A percentile compares a stretch with the other conserved stretches of the same genome.
phyloP scores from a whole-genome alignment of 257 asterid species.

The Solanum arcanum region DNA sequence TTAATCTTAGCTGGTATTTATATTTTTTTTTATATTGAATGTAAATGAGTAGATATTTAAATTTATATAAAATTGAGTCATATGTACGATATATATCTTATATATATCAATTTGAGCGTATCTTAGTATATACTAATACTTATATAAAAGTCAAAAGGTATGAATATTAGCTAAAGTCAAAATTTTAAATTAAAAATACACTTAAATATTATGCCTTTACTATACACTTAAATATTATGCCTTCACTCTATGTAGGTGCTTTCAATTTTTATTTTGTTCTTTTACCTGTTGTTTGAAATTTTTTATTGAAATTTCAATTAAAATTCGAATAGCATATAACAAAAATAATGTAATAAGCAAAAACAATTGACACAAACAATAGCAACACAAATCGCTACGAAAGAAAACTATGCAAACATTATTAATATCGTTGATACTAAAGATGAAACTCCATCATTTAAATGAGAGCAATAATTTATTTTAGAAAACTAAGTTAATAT shows the following conservation, averaged over 20 bases:
- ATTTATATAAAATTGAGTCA: too few species aligned
- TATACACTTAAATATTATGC: neutral
- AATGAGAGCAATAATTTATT: neutral
- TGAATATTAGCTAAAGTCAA: too few species aligned
- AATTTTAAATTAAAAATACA: too few species aligned
- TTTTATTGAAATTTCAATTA: too few species aligned
- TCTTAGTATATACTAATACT: neutral
- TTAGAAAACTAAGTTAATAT: neutral
- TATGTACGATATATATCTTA: neutral
- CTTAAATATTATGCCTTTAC: neutral
- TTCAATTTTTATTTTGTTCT: neutral
- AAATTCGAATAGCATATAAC: too few species aligned
- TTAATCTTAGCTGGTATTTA: too few species aligned
- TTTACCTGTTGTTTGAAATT: rapidly evolving
- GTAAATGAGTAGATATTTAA: too few species aligned
- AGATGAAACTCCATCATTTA: neutral
- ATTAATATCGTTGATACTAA: neutral
- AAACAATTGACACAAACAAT: too few species aligned
- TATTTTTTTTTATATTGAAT: too few species aligned
- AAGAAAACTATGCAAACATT: neutral
- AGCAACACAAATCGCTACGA: neutral
- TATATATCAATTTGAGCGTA: too few species aligned
- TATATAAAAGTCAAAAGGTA: too few species aligned
- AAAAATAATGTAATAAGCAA: neutral
- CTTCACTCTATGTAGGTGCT: neutral